These are phyloP conservation scores for Arachis hypogaea DNA, from an alignment of 306 rosid species.

Conservation along the genomic window DNA sequence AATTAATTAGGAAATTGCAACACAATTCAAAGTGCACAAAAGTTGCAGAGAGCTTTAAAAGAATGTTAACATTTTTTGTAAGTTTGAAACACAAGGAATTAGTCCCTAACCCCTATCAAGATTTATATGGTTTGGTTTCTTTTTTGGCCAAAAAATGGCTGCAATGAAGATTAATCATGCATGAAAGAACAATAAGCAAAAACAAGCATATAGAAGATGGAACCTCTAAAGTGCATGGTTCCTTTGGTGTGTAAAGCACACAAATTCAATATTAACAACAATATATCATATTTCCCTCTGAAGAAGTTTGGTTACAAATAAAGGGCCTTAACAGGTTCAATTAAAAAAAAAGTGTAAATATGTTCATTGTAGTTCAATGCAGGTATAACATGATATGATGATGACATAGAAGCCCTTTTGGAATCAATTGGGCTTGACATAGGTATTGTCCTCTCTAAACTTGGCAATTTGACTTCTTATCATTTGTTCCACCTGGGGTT, in stretches of 20 bases:
- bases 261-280: too few species aligned
- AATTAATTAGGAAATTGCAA: too few species aligned
- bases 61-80: too few species aligned
- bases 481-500: constrained; percentile 76
- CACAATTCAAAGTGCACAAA: too few species aligned
- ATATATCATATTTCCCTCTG: background rate
- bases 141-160: too few species aligned
- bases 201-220: background rate
- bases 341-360: background rate
- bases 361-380: background rate
- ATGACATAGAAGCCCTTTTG: background rate
- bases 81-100: too few species aligned
- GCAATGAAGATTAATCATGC: background rate
- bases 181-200: constrained; percentile 2
- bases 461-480: constrained; percentile 67
- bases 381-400: background rate
- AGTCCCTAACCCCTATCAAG: too few species aligned
- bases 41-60: too few species aligned
- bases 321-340: constrained; percentile 8
- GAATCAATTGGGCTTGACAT: constrained; percentile 77
- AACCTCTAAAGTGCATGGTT: background rate
- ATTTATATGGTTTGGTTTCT: too few species aligned
- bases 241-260: background rate
- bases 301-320: background rate
- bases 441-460: constrained; percentile 43